phyloP scores from a whole-genome alignment of 2,329 filamentous ascomycete genomes.

The Trichoderma polysporum region DNA sequence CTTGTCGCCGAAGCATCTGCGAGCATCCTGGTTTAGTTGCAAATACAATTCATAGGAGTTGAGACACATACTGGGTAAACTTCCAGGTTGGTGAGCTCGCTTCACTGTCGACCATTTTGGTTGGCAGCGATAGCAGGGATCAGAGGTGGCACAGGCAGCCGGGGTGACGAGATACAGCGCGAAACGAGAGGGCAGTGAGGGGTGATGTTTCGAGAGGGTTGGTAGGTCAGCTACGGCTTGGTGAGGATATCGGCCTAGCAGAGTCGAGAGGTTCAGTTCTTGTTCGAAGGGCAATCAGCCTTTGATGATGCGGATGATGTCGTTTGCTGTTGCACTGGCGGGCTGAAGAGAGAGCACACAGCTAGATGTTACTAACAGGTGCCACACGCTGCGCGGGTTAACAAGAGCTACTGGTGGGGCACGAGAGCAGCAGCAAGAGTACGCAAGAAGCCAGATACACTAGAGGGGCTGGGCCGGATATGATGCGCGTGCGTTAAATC shows the following conservation, averaged over 20 bases:
- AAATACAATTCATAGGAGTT: slow-evolving; percentile 22
- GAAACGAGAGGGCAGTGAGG: slow-evolving; percentile 13
- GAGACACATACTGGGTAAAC: slow-evolving; percentile 86
- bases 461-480: slow-evolving; percentile 13
- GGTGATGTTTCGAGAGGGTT: background rate
- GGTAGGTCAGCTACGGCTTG: background rate
- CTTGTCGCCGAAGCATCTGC: slow-evolving; percentile 98
- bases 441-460: slow-evolving; percentile 18
- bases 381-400: slow-evolving; percentile 11
- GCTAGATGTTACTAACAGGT: slow-evolving; percentile 19
- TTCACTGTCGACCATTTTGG: slow-evolving; percentile 95
- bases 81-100: slow-evolving; percentile 96
- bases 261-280: slow-evolving; percentile 21
- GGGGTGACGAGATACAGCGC: slow-evolving; percentile 26
- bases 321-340: slow-evolving; percentile 27
- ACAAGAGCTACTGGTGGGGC: slow-evolving; percentile 11
- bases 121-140: slow-evolving; percentile 35
- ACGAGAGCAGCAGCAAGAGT: background rate
- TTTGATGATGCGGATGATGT: slow-evolving; percentile 29
- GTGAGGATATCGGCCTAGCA: background rate
- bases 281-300: slow-evolving; percentile 25
- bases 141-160: slow-evolving; percentile 25
- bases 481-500: slow-evolving; percentile 3
- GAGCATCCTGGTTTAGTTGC: slow-evolving; percentile 28
- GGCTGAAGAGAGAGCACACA: slow-evolving; percentile 25